Base-by-base conservation (phyloP, 208 protist genomes). In the Sergeia podlipaevii region DNA sequence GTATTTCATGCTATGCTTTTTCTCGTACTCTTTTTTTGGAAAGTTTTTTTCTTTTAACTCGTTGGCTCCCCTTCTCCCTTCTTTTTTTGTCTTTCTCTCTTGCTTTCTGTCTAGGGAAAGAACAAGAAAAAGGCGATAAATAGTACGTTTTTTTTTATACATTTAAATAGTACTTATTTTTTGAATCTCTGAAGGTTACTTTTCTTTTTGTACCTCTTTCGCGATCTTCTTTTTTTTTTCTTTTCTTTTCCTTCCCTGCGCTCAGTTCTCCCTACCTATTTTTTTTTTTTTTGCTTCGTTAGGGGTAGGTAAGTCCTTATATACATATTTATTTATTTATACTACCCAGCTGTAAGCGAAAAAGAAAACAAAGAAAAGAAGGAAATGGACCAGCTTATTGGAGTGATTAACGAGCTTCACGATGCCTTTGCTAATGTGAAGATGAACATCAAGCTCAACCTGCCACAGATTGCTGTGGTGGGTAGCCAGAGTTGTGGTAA, bases 381-480 rank as follows among this genome's bases (percentile, higher is more conserved):
- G 2, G 4, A 60, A n/a, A 98, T 99, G 96, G 94, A 99, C 5
- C 60, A 93, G 56, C 77, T 99, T 13, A 99, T 99, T 39, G 77
- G 94, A 6, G 84, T 99, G 21, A 97, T 99, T 33, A 99, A 99
- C 71, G 93, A 97, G 52, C 77, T 99, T 20, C 97, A 99, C 48
- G 96, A 98, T 79, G 93, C 92, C 21, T 97, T 97, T 63, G 59
- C 81, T 1, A 74, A 63, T 54, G 70, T 98, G 42, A 94, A 92
- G 68, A 90, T 96, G 77, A 83, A 85, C 43, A 86, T 98, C 41
- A 77, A 86, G 49, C 69, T 99, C 32, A 96, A 99, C 74, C 82
- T 99, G 24, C 98, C 98, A 7, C 98, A 99, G 74, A 99, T 99
- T 60, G 97, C 96, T 13, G 98, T 99, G 26, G 97, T 99, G 24